These are phyloP conservation scores for Aspergillus fijiensis DNA, from an alignment of 2,329 filamentous ascomycete species.

Conservation along the genomic window DNA sequence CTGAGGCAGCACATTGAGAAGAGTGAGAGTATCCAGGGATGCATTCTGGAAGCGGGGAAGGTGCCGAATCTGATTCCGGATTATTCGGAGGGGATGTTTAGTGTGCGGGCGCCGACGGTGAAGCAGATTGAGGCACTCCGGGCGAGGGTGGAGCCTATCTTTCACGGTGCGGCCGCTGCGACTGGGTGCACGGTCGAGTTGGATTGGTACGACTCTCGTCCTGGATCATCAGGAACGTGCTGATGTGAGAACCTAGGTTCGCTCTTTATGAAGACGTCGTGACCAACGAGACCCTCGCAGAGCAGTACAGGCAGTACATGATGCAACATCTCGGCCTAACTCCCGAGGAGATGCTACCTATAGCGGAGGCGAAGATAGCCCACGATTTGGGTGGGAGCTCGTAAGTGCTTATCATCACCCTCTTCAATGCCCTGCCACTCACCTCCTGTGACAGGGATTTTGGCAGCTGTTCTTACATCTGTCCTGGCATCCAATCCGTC, in stretches of 20 bases:
- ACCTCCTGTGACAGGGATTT: background rate
- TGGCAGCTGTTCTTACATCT: constrained; percentile 3
- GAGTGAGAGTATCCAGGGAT: constrained; percentile 3
- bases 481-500: background rate
- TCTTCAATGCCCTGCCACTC: background rate
- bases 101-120: background rate
- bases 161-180: background rate
- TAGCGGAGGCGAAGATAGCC: background rate
- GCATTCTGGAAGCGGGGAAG: background rate
- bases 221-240: background rate
- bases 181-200: background rate
- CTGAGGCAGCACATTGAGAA: constrained; percentile 1
- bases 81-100: background rate
- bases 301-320: constrained; percentile 3
- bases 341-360: background rate
- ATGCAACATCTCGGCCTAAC: background rate
- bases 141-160: background rate
- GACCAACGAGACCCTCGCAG: background rate
- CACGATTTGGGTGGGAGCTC: constrained; percentile 1
- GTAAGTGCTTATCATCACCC: background rate
- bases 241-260: background rate
- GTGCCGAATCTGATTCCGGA: background rate
- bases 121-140: background rate
- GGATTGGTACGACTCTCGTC: constrained; percentile 4
- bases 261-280: constrained; percentile 4